Evolutionary conservation across 805 yeast genomes (phyloP).

Genomic region (Candida lessepsii): DNA sequence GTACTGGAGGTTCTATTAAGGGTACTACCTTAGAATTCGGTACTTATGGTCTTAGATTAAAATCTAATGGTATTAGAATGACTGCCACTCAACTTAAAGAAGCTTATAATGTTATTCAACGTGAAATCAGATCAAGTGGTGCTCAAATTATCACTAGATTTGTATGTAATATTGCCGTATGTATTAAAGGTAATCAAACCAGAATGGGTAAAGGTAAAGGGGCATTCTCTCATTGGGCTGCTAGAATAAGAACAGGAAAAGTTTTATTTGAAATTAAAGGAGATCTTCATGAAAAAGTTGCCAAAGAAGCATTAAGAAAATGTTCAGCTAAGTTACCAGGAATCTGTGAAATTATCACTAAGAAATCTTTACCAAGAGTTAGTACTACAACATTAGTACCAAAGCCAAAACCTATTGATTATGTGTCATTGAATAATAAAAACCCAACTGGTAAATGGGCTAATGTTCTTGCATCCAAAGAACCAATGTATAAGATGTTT

Average conservation of each 20-base stretch:
- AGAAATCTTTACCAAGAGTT: constrained; percentile 63
- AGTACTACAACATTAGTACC: constrained; percentile 59
- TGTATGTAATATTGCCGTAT: constrained; percentile 82
- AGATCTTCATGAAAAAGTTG: constrained; percentile 80
- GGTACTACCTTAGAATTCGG: constrained; percentile 86
- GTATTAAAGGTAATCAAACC: constrained; percentile 95
- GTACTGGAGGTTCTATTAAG: constrained; percentile 90
- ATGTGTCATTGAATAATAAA: constrained; percentile 50
- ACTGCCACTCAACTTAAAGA: constrained; percentile 86
- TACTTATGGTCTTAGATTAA: constrained; percentile 78
- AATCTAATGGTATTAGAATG: constrained; percentile 83
- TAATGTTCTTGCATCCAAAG: constrained; percentile 51
- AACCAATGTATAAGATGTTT: constrained; percentile 54
- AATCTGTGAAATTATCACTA: constrained; percentile 76
- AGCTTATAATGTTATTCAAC: constrained; percentile 82
- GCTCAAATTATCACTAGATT: constrained; percentile 79
- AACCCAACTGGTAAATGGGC: constrained; percentile 66
- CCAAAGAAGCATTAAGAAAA: constrained; percentile 84
- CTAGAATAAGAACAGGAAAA: constrained; percentile 93
- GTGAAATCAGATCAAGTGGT: constrained; percentile 76
- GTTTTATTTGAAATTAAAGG: constrained; percentile 84
- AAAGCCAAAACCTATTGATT: constrained; percentile 49
- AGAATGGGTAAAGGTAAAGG: constrained; percentile 99
- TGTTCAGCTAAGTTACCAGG: constrained; percentile 95
- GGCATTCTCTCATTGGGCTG: constrained; percentile 95